Evolutionary conservation across 2,329 filamentous ascomycete genomes (phyloP).

Genomic region (Thielaviopsis populi): DNA sequence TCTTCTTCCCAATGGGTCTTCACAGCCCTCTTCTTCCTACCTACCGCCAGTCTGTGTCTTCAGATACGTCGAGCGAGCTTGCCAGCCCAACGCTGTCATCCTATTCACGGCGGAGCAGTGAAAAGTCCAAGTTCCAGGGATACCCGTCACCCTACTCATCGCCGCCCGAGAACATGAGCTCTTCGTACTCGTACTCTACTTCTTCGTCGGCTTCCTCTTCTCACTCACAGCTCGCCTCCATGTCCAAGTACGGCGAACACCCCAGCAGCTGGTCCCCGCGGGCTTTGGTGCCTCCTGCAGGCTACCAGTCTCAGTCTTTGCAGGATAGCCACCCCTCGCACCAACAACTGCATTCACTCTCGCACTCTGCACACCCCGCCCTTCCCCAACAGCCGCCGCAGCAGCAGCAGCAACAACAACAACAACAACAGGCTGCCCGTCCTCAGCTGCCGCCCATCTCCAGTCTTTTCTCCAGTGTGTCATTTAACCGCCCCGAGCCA

Average conservation of each 20-base stretch:
- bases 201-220: not conserved
- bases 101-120: conserved; percentile 2
- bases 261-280: not conserved
- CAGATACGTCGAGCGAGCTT: not conserved
- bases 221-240: not conserved
- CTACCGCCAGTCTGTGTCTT: not conserved
- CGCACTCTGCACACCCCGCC: not conserved
- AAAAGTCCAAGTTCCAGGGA: not conserved
- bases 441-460: conserved; percentile 1
- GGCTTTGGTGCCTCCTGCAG: not conserved
- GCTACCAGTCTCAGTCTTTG: not conserved
- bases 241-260: not conserved
- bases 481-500: not conserved
- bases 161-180: not conserved
- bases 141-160: conserved; percentile 1
- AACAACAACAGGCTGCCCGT: not conserved
- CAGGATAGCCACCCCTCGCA: not conserved
- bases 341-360: no score
- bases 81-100: not conserved
- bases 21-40: conserved; percentile 1
- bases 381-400: no score
- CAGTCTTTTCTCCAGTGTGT: not conserved
- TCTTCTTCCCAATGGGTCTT: conserved; percentile 1
- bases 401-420: no score
- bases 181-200: not conserved